These are phyloP conservation scores for Sporothrix globosa DNA, from an alignment of 2,329 filamentous ascomycete genomes.

Conservation along the genomic window DNA sequence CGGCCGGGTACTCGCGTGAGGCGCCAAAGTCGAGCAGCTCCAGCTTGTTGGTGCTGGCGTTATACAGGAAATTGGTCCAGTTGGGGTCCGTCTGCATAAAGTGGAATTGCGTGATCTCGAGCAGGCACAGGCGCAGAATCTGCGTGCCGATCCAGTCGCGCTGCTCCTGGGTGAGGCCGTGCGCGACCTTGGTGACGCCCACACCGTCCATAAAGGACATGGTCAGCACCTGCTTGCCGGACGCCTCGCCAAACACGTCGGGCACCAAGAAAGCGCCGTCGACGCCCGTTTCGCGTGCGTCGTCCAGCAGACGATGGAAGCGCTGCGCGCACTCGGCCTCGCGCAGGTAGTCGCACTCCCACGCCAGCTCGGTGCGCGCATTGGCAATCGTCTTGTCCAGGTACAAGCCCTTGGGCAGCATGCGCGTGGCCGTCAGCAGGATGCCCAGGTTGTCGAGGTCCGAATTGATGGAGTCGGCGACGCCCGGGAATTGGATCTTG, in stretches of 20 bases:
- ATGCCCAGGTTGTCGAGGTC: slow-evolving; percentile 92
- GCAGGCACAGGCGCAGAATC: slow-evolving; percentile 85
- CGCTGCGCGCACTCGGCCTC: slow-evolving; percentile 80
- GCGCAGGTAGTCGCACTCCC: slow-evolving; percentile 94
- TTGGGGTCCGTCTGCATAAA: slow-evolving; percentile 99
- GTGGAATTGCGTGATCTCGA: slow-evolving; percentile 89
- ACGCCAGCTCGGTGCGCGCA: slow-evolving; percentile 84
- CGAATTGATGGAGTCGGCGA: slow-evolving; percentile 93
- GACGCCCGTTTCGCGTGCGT: slow-evolving; percentile 22
- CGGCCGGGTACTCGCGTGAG: slow-evolving; percentile 77
- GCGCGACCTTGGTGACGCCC: slow-evolving; percentile 75
- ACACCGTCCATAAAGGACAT: slow-evolving; percentile 89
- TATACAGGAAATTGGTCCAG: slow-evolving; percentile 99
- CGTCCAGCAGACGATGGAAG: slow-evolving; percentile 76
- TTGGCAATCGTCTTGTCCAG: slow-evolving; percentile 98
- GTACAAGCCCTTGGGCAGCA: slow-evolving; percentile 89
- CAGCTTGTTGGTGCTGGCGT: slow-evolving; percentile 69
- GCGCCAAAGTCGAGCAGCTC: slow-evolving; percentile 96
- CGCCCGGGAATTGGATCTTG: slow-evolving; percentile 96
- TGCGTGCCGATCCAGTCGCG: slow-evolving; percentile 96
- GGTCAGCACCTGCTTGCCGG: slow-evolving; percentile 55
- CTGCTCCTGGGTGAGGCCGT: slow-evolving; percentile 76
- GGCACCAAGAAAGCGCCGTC: slow-evolving; percentile 74
- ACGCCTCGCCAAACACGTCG: slow-evolving; percentile 35
- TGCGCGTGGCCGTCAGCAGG: slow-evolving; percentile 83